phyloP scores from a whole-genome alignment of 225 moss, liverwort and hornwort species.

The Straminergon stramineum region DNA sequence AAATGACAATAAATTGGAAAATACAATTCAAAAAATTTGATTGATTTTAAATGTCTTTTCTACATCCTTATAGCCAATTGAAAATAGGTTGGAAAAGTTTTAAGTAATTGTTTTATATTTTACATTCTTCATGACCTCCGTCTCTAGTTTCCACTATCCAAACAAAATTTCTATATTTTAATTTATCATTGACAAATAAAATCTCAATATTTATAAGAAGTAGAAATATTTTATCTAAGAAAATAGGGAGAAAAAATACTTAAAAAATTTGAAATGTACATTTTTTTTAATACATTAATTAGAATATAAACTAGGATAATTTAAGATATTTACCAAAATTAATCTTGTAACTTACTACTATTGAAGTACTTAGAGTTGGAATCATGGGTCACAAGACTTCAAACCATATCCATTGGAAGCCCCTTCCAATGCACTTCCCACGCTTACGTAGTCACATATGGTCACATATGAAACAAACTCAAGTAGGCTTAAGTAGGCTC shows the following conservation, averaged over 20 bases:
- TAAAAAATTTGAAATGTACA: not conserved
- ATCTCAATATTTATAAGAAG: not conserved
- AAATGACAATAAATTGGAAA: not conserved
- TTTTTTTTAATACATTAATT: not conserved
- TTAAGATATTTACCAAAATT: not conserved
- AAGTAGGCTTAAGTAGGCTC: not conserved
- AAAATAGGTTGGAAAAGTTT: not conserved
- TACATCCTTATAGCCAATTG: fast-evolving
- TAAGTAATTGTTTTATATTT: not conserved
- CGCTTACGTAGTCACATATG: not conserved
- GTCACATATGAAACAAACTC: not conserved
- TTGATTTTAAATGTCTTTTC: not conserved
- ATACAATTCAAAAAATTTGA: not conserved
- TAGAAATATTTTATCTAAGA: fast-evolving
- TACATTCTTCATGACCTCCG: not conserved
- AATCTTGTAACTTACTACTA: not conserved
- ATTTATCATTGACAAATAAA: not conserved
- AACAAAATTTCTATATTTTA: not conserved
- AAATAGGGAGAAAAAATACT: not conserved
- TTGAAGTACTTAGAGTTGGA: not conserved
- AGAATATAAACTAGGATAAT: too few species aligned
- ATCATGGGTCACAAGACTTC: not conserved
- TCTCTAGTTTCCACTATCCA: not conserved
- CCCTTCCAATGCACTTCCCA: too few species aligned
- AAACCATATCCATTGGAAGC: not conserved